Conservation (phyloP, 352 stramenopile species). For the Pythium rhizo-oryzae region DNA sequence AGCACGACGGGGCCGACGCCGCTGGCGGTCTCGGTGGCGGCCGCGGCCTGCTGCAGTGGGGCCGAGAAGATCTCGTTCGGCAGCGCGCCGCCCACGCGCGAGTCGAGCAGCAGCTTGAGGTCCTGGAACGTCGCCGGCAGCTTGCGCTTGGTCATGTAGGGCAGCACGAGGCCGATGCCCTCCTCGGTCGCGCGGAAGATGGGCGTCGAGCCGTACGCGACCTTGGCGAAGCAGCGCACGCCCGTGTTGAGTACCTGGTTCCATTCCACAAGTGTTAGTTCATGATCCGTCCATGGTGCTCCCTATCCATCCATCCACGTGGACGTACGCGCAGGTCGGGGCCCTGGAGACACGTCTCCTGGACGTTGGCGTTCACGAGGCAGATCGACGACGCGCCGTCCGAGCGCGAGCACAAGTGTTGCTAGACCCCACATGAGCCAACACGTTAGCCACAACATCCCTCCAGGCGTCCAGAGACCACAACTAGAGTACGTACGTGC, state of each 20-base stretch:
- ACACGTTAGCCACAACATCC: not conserved
- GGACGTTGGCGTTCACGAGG: conserved; percentile 59
- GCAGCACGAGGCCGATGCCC: conserved; percentile 68
- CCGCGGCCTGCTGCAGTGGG: conserved; percentile 36
- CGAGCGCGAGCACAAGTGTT: conserved; percentile 64
- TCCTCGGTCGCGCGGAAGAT: conserved; percentile 85
- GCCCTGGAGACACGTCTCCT: conserved; percentile 56
- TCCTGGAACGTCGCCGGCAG: conserved; percentile 34
- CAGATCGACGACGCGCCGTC: conserved; percentile 68
- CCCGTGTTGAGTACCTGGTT: conserved; percentile 81
- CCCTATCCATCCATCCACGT: too few relatives aligned
- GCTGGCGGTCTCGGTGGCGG: conserved; percentile 34
- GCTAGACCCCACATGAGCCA: conserved; percentile 30
- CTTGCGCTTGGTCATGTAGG: conserved; percentile 83
- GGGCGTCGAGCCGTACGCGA: conserved; percentile 40
- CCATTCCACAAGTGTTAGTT: too few relatives aligned
- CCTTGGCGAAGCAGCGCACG: conserved; percentile 85
- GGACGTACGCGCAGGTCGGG: conserved; percentile 45
- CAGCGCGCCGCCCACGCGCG: conserved; percentile 29
- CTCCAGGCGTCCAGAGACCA: too few relatives aligned
- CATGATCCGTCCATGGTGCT: too few relatives aligned
- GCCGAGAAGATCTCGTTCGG: conserved; percentile 41
- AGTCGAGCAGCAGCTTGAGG: conserved; percentile 31
- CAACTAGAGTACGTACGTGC: conserved; percentile 35
- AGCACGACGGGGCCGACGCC: conserved; percentile 54